Evolutionary conservation across 73 alveolate species (phyloP).

Genomic region (Effrenium voratum): DNA sequence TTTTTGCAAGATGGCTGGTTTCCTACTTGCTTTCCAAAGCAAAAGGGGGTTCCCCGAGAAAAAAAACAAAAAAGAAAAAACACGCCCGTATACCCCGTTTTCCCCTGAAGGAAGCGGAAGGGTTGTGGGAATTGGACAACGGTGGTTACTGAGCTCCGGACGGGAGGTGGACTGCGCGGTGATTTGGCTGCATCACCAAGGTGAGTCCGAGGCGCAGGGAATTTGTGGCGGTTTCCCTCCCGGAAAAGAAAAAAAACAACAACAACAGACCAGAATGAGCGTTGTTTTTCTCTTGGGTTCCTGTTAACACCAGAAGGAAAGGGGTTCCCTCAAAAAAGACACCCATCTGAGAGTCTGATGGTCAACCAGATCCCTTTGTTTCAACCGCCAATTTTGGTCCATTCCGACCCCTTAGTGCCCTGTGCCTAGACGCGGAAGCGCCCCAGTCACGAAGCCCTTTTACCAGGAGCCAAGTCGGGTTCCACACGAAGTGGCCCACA

Average conservation of each 20-base stretch:
- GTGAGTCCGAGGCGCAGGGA: conserved; percentile 76
- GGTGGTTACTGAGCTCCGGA: no score
- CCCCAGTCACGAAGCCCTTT: no score
- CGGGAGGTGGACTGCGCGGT: conserved; percentile 54
- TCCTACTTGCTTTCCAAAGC: no score
- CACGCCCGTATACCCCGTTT: neutral
- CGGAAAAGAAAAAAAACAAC: neutral
- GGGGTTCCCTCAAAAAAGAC: no score
- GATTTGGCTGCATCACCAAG: conserved; percentile 89
- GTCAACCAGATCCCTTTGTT: neutral
- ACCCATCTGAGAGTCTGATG: no score
- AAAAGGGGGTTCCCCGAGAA: no score
- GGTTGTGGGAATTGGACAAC: no score
- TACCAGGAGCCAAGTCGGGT: no score
- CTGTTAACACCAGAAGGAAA: neutral
- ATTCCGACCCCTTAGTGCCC: neutral
- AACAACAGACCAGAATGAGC: neutral
- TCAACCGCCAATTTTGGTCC: neutral
- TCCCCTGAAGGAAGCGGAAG: neutral
- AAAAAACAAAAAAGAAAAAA: no score
- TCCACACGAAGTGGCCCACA: no score
- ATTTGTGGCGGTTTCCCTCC: neutral
- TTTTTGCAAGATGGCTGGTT: no score
- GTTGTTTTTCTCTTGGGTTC: neutral
- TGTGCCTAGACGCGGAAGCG: neutral